Evolutionary conservation across 78 protist species (phyloP).

Genomic region (Creolimax fragrantissima): DNA sequence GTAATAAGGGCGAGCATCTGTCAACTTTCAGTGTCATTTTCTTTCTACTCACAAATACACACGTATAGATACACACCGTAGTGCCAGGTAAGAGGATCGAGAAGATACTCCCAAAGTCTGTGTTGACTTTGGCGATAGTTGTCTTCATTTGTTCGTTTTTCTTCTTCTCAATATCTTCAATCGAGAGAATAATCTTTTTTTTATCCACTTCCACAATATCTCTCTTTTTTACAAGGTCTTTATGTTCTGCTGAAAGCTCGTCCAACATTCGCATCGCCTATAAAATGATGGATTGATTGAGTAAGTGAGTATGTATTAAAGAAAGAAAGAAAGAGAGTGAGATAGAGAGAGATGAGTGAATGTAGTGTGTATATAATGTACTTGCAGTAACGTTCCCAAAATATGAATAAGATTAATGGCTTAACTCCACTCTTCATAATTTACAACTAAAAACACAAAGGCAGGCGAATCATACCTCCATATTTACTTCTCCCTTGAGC

Average conservation of each 20-base stretch:
- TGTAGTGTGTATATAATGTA: not conserved
- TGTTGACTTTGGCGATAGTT: slow-evolving; percentile 47
- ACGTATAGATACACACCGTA: slow-evolving; percentile 43
- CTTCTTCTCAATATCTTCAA: slow-evolving; percentile 78
- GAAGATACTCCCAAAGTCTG: slow-evolving; percentile 84
- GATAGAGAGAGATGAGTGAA: not conserved
- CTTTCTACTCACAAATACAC: not conserved
- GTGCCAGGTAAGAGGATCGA: slow-evolving; percentile 89
- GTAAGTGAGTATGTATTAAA: too few relatives aligned
- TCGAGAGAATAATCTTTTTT: slow-evolving; percentile 59
- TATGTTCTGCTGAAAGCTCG: slow-evolving; percentile 75
- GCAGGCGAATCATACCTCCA: not conserved
- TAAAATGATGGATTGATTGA: too few relatives aligned
- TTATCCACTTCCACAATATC: slow-evolving; percentile 78
- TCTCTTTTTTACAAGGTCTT: slow-evolving; percentile 72
- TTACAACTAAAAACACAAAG: not conserved
- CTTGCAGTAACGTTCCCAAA: not conserved
- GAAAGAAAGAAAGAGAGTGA: not conserved
- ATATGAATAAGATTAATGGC: not conserved
- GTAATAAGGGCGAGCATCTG: too few relatives aligned
- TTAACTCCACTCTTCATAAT: not conserved
- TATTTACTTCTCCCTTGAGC: slow-evolving; percentile 10
- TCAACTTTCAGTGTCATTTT: not conserved
- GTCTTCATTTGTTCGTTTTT: slow-evolving; percentile 75
- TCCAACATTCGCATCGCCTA: slow-evolving; percentile 45